A percentile compares a stretch with the other conserved stretches of the same genome.
phyloP scores from a whole-genome alignment of 2,329 filamentous ascomycete genomes.

The Waltergamsia citrina region DNA sequence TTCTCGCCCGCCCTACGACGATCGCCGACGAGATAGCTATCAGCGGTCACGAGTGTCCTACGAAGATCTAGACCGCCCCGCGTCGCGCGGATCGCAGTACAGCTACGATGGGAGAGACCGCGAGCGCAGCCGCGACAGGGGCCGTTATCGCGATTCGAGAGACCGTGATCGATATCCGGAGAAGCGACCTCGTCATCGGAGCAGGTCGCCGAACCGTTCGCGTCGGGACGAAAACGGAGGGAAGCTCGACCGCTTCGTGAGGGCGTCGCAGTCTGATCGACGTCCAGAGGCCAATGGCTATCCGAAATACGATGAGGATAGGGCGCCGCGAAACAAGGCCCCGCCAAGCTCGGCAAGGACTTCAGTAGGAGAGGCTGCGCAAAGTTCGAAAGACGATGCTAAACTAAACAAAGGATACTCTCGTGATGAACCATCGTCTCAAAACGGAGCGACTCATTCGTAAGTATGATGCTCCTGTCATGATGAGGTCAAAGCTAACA shows the following conservation, averaged over 20 bases:
- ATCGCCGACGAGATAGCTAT: slow-evolving; percentile 35
- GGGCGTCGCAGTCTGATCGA: slow-evolving; percentile 16
- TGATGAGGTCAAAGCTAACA: slow-evolving; percentile 3
- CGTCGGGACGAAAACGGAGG: slow-evolving; percentile 26
- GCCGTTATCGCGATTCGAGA: slow-evolving; percentile 10
- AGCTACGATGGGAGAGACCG: slow-evolving; percentile 43
- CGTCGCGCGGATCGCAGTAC: slow-evolving; percentile 28
- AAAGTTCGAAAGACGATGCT: slow-evolving; percentile 53
- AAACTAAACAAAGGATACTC: slow-evolving; percentile 51
- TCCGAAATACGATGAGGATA: slow-evolving; percentile 34
- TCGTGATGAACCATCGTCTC: background rate
- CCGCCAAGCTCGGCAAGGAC: slow-evolving; percentile 52
- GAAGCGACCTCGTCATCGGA: slow-evolving; percentile 47
- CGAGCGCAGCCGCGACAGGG: slow-evolving; percentile 7
- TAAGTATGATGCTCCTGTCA: background rate
- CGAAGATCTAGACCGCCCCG: slow-evolving; percentile 47
- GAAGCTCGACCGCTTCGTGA: slow-evolving; percentile 21
- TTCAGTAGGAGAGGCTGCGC: slow-evolving; percentile 46
- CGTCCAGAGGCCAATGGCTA: slow-evolving; percentile 9
- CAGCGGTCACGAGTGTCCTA: slow-evolving; percentile 39
- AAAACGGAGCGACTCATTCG: no score
- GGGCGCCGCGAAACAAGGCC: slow-evolving; percentile 33
- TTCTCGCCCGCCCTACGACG: slow-evolving; percentile 55
- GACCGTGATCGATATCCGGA: slow-evolving; percentile 35
- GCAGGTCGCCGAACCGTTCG: slow-evolving; percentile 35